Evolutionary conservation across 2,329 filamentous ascomycete genomes (phyloP).

Genomic region (Xylariaceae sp.): DNA sequence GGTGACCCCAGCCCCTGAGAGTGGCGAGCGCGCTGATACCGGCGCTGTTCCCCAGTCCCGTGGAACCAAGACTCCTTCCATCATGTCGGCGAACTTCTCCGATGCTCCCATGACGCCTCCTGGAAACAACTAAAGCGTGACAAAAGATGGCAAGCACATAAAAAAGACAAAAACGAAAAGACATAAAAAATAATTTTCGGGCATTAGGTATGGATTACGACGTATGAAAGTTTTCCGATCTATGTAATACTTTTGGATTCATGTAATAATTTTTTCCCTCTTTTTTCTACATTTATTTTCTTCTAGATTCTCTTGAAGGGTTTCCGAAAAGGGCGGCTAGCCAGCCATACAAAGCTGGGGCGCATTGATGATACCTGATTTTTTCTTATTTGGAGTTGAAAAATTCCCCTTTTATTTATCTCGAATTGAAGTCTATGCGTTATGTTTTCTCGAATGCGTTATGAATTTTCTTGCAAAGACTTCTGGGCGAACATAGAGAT

Average conservation of each 20-base stretch:
- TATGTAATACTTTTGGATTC: background rate
- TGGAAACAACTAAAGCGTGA: conserved; percentile 10
- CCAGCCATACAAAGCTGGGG: too few relatives aligned
- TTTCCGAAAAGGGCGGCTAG: too few relatives aligned
- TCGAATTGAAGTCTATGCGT: background rate
- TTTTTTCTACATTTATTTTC: background rate
- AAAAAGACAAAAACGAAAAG: background rate
- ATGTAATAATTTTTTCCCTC: background rate
- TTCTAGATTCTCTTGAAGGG: too few relatives aligned
- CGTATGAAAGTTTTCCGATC: background rate
- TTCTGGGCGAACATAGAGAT: too few relatives aligned
- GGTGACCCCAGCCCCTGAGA: conserved; percentile 42
- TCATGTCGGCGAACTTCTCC: conserved; percentile 16
- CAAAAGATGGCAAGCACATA: background rate
- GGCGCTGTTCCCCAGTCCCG: conserved; percentile 40
- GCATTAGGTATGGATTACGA: background rate
- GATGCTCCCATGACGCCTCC: conserved; percentile 20
- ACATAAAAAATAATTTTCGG: background rate
- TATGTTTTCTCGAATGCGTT: too few relatives aligned
- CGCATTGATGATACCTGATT: conserved; percentile 17
- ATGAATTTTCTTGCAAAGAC: too few relatives aligned
- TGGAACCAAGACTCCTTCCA: conserved; percentile 26
- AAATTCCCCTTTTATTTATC: background rate
- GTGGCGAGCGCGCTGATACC: conserved; percentile 33
- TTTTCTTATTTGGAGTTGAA: conserved; percentile 8